Percentiles rank a stretch among this genome's conserved stretches.
These are phyloP conservation scores for Bipolaris victoriae DNA, from an alignment of 2,329 filamentous ascomycete genomes.

Conservation along the genomic window DNA sequence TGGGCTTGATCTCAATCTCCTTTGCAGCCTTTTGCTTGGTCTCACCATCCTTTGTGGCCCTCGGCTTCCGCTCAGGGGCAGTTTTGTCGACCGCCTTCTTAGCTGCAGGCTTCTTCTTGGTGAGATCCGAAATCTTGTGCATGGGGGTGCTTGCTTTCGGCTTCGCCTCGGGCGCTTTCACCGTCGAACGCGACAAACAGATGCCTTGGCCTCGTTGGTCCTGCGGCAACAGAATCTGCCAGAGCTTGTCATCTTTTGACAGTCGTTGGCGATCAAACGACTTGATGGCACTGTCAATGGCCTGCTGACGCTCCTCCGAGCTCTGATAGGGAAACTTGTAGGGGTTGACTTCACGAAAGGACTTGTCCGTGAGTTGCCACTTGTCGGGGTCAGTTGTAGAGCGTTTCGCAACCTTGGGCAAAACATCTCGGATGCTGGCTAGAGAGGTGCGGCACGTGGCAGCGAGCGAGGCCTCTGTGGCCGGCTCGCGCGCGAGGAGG, in stretches of 20 bases:
- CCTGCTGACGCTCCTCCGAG: constrained; percentile 62
- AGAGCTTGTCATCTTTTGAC: constrained; percentile 64
- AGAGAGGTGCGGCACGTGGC: constrained; percentile 39
- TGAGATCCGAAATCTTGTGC: constrained; percentile 49
- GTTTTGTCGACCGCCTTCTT: constrained; percentile 55
- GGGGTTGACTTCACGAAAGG: constrained; percentile 66
- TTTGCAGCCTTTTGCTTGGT: constrained; percentile 19
- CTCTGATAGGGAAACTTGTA: constrained; percentile 66
- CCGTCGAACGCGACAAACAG: constrained; percentile 64
- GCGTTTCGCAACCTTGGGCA: constrained; percentile 59
- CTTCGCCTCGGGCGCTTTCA: constrained; percentile 51
- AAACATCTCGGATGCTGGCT: constrained; percentile 39
- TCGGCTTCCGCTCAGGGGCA: constrained; percentile 33
- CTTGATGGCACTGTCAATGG: constrained; percentile 67
- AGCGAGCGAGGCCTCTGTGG: constrained; percentile 40
- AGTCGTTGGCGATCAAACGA: constrained; percentile 68
- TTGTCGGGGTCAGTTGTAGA: constrained; percentile 54
- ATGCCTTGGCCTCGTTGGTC: constrained; percentile 68
- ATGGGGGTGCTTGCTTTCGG: constrained; percentile 44
- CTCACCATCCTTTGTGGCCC: constrained; percentile 19
- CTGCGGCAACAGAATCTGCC: constrained; percentile 66
- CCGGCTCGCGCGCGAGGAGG: constrained; percentile 58
- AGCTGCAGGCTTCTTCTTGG: constrained; percentile 51
- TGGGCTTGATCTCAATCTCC: constrained; percentile 25
- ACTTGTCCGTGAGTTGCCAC: constrained; percentile 61